Percentiles rank a stretch among this genome's conserved stretches.
phyloP scores from a whole-genome alignment of 75 land plant genomes.

The Pinus albicaulis region DNA sequence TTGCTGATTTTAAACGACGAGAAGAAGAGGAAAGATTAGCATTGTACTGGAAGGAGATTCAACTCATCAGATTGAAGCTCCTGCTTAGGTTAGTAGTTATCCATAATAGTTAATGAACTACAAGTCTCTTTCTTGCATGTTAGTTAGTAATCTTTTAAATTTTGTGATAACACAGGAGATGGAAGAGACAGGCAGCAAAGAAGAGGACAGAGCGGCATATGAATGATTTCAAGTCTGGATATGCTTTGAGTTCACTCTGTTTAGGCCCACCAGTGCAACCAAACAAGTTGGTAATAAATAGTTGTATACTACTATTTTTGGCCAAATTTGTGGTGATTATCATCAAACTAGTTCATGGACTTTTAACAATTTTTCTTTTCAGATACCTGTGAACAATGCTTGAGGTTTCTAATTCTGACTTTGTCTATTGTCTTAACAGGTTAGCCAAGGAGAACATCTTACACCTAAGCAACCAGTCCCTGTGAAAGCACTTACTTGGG shows the following conservation, averaged over 20 bases:
- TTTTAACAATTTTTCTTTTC: not conserved
- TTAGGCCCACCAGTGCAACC: constrained; percentile 62
- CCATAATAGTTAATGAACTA: not conserved
- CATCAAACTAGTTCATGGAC: not conserved
- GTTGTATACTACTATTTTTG: not conserved
- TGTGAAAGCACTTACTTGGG: constrained; percentile 32
- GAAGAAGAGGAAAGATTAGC: not conserved
- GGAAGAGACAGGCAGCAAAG: constrained; percentile 54
- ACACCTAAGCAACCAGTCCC: not conserved
- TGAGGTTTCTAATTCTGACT: not conserved
- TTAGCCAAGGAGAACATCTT: not conserved
- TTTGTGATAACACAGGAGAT: constrained; percentile 45
- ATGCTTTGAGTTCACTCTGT: constrained; percentile 63
- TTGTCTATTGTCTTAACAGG: not conserved
- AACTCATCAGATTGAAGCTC: constrained; percentile 36
- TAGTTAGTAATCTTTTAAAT: constrained; percentile 3
- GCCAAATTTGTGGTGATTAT: not conserved
- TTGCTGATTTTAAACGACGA: not conserved
- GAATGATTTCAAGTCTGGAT: constrained; percentile 38
- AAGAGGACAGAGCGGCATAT: constrained; percentile 25
- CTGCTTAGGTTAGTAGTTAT: constrained; percentile 46
- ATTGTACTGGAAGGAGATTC: constrained; percentile 23
- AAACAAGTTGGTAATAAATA: constrained; percentile 11
- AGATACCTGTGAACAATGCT: not conserved
- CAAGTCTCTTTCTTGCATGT: not conserved